phyloP scores from a whole-genome alignment of 306 rosid genomes.

The Myrica gale region DNA sequence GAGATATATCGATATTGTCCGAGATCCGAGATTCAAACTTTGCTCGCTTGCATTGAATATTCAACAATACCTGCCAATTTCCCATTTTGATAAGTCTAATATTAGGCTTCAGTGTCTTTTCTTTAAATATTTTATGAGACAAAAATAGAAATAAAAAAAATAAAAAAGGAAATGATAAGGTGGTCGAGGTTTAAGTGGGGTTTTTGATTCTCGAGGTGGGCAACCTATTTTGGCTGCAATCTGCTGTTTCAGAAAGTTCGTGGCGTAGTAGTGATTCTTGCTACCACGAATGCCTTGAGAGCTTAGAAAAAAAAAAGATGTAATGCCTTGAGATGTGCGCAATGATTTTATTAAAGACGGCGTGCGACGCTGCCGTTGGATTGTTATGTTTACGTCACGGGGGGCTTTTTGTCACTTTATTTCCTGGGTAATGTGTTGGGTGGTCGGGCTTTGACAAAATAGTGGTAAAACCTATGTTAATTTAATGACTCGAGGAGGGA shows the following conservation, averaged over 20 bases:
- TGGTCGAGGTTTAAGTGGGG: conserved; percentile 36
- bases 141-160: background rate
- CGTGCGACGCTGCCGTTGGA: conserved; percentile 32
- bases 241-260: conserved; percentile 38
- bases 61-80: background rate
- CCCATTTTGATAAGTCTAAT: conserved; percentile 3
- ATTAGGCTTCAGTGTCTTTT: background rate
- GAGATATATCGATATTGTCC: conserved; percentile 9
- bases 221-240: conserved; percentile 24
- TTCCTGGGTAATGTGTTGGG: conserved; percentile 6
- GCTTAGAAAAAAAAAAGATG: no score
- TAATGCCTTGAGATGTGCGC: conserved; percentile 40
- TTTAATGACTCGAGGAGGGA: background rate
- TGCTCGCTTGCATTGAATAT: no score
- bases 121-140: background rate
- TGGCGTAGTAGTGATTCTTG: no score
- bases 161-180: conserved; percentile 17
- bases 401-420: no score
- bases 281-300: no score
- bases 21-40: conserved; percentile 32
- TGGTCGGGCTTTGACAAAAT: conserved; percentile 19
- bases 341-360: conserved; percentile 30
- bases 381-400: background rate
- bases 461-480: conserved; percentile 29
- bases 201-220: conserved; percentile 34